Evolutionary conservation across 2,329 filamentous ascomycete genomes (phyloP), one percentile per base, ranked within the genome.

Genomic region (Aspergillus hortae): DNA sequence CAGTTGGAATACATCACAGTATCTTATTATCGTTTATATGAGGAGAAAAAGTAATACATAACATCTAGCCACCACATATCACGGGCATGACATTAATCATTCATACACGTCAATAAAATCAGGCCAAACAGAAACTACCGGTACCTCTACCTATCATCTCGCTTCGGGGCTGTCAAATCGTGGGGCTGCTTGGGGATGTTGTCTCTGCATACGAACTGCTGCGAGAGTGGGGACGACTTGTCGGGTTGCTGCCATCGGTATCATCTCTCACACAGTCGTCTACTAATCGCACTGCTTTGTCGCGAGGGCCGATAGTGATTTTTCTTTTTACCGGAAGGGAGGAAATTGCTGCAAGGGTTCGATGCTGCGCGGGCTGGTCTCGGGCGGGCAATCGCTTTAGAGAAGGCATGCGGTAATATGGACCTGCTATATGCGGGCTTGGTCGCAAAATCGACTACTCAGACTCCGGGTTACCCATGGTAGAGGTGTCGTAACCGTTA

Each of bases 401-500:
- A 23, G 23, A 23, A 23, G 23, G 27, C 14, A 25, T 19, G 48
- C n/a, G 43, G 32, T 44, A 51, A 30, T 45, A 50, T 21, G 42
- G 19, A 12, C 45, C 19, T 46, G 36, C 33, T 40, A 14, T 5
- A 9, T 6, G 36, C 38, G 21, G 25, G 25, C 23, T 17, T 60
- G 52, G 23, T 60, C 55, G 50, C 7, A 19, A 35, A 27, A 40
- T 11, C n/a, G 12, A 30, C 46, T 48, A 44, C 4, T 38, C 40
- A 27, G 50, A 41, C 40, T 56, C 51, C 15, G 64, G 63, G 30
- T 60, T 68, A 25, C 83, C 83, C 73, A 86, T 71, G 52, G 77
- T 77, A 6, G 72, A 74, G 4, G 83, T 87, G 67, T 96, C 90
- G 74, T 87, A 96, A 3, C 91, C 91, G 53, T 92, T 79, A 23